phyloP scores from a whole-genome alignment of 2,329 filamentous ascomycete species.

The Escovopsis sp. region DNA sequence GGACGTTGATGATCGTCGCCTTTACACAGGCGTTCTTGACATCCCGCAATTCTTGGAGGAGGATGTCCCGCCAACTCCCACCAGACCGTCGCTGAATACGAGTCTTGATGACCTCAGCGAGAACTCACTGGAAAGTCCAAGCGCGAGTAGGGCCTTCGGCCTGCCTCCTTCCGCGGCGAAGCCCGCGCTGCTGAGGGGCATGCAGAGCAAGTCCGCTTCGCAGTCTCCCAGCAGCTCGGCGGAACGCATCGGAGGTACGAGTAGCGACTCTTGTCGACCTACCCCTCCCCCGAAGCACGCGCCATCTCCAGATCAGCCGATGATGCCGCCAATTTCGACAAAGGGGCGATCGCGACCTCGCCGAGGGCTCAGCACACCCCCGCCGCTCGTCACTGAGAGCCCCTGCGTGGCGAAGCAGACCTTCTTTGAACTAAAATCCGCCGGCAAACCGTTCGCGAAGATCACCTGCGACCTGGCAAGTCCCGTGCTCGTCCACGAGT shows the following conservation, averaged over 20 bases:
- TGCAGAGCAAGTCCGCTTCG: conserved; percentile 29
- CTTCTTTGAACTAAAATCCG: conserved; percentile 11
- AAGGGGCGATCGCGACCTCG: conserved; percentile 14
- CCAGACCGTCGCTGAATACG: conserved; percentile 47
- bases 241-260: conserved; percentile 7
- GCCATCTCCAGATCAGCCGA: conserved; percentile 15
- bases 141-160: conserved; percentile 27
- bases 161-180: conserved; percentile 27
- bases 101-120: conserved; percentile 25
- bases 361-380: conserved; percentile 18
- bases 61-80: conserved; percentile 86
- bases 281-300: conserved; percentile 18
- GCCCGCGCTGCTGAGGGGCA: conserved; percentile 20
- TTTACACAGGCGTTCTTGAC: conserved; percentile 19
- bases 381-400: conserved; percentile 16
- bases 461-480: conserved; percentile 37
- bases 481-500: conserved; percentile 41
- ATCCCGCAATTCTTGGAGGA: conserved; percentile 18
- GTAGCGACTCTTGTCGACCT: conserved; percentile 8
- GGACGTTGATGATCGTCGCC: conserved; percentile 57
- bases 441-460: conserved; percentile 36
- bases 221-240: conserved; percentile 5
- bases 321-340: conserved; percentile 23
- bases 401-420: conserved; percentile 5
- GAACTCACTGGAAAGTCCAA: conserved; percentile 30